Percentiles rank a stretch among this genome's conserved stretches.
These are phyloP conservation scores for Ophiostoma sp. DNA, from an alignment of 2,329 filamentous ascomycete genomes.

Conservation along the genomic window DNA sequence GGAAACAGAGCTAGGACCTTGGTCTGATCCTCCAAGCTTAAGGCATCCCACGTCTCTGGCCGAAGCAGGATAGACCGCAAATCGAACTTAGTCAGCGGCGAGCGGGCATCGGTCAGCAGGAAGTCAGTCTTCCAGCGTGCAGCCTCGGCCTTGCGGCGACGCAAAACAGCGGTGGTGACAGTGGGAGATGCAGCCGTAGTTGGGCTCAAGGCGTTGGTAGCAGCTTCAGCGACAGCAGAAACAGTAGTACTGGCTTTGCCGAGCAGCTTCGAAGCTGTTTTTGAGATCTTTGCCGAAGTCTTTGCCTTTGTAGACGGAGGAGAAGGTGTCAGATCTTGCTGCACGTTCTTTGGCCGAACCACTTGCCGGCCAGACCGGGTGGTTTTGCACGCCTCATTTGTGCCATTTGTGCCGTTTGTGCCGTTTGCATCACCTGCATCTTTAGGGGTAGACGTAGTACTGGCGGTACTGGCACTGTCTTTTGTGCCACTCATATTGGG, in stretches of 20 bases:
- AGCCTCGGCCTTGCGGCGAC: slow-evolving; percentile 25
- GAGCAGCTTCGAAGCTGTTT: not conserved
- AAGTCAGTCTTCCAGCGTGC: slow-evolving; percentile 29
- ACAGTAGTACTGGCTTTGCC: too few relatives aligned
- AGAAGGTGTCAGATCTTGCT: not conserved
- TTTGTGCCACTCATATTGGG: not conserved
- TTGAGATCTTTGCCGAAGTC: not conserved
- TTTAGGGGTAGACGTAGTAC: not conserved
- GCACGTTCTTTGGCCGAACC: not conserved
- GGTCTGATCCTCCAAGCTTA: slow-evolving; percentile 33
- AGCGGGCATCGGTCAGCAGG: slow-evolving; percentile 35
- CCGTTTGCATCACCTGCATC: not conserved
- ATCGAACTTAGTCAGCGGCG: slow-evolving; percentile 35
- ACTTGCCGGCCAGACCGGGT: slow-evolving; percentile 10
- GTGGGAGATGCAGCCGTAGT: not conserved
- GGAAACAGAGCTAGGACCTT: slow-evolving; percentile 36
- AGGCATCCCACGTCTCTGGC: slow-evolving; percentile 36
- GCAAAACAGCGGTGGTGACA: slow-evolving; percentile 2
- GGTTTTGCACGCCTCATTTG: not conserved
- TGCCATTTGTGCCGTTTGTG: not conserved
- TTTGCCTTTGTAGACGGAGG: not conserved
- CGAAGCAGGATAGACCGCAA: slow-evolving; percentile 36
- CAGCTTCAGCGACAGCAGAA: not conserved
- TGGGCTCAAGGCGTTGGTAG: not conserved
- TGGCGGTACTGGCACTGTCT: not conserved